Conservation (phyloP, 371 early-diverging fungal species). For the Chytridiales sp. region DNA sequence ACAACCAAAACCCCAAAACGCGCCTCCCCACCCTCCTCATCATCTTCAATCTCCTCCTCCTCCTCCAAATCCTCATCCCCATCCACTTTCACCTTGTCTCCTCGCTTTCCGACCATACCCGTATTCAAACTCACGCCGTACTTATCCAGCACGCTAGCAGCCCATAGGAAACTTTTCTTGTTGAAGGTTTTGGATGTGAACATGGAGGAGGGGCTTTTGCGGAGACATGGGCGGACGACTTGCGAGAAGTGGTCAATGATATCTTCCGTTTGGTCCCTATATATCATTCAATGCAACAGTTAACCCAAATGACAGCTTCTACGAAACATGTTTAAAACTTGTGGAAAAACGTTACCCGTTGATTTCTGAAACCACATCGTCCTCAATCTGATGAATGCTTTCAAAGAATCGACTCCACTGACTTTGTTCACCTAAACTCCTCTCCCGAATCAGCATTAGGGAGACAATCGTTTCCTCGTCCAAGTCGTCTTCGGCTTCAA, state of each 20-base stretch:
- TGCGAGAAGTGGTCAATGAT: slow-evolving; percentile 4
- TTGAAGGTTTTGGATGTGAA: not conserved
- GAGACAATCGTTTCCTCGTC: slow-evolving; percentile 33
- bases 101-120: too few species aligned
- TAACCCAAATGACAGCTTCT: not conserved
- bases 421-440: slow-evolving; percentile 6
- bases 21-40: too few species aligned
- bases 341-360: slow-evolving; percentile 1
- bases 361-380: not conserved
- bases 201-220: not conserved
- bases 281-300: not conserved
- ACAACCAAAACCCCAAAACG: too few species aligned
- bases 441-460: slow-evolving; percentile 22
- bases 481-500: slow-evolving; percentile 11
- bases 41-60: too few species aligned
- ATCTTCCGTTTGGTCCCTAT: slow-evolving; percentile 5
- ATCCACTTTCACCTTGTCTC: too few species aligned
- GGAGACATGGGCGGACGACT: slow-evolving; percentile 1
- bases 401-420: not conserved
- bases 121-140: slow-evolving; percentile 4
- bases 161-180: slow-evolving; percentile 4
- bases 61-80: too few species aligned
- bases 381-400: not conserved
- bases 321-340: too few species aligned
- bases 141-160: slow-evolving; percentile 14